Evolutionary conservation across 2,329 filamentous ascomycete species (phyloP).

Genomic region (Rutstroemia sp.): DNA sequence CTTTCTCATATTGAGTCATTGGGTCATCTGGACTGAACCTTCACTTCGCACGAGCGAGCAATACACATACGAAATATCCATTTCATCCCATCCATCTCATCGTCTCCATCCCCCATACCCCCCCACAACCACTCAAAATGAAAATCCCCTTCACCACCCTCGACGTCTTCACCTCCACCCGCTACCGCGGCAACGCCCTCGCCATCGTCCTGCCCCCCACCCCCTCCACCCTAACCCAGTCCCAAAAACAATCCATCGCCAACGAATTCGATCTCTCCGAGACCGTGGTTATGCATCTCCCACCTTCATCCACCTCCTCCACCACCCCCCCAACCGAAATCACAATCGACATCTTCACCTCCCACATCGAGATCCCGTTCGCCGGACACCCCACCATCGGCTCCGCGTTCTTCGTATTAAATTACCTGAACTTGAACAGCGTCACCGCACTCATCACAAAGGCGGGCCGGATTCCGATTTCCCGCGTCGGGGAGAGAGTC

Average conservation of each 20-base stretch:
- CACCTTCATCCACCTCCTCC: background rate
- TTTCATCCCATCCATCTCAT: too few species aligned
- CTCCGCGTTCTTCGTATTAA: constrained; percentile 40
- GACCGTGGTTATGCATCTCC: constrained; percentile 51
- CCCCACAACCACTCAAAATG: constrained; percentile 22
- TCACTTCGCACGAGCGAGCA: too few species aligned
- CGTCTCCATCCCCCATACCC: too few species aligned
- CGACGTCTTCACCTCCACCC: constrained; percentile 48
- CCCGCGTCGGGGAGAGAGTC: constrained; percentile 38
- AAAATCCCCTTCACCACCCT: constrained; percentile 21
- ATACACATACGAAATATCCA: too few species aligned
- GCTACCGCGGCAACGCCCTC: constrained; percentile 51
- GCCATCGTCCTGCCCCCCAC: constrained; percentile 49
- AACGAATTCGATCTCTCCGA: constrained; percentile 59
- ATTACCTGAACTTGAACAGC: constrained; percentile 7
- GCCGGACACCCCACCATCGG: constrained; percentile 58
- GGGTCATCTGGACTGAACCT: too few species aligned
- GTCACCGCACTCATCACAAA: constrained; percentile 39
- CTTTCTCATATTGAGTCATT: too few species aligned
- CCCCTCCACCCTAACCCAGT: constrained; percentile 36
- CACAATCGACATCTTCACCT: constrained; percentile 53
- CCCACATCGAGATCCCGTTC: constrained; percentile 47
- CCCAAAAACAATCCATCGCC: constrained; percentile 51
- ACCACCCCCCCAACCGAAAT: constrained; percentile 25
- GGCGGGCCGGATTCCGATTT: constrained; percentile 47